phyloP scores from a whole-genome alignment of 225 moss, liverwort and hornwort genomes.

The Physcomitrium patens region DNA sequence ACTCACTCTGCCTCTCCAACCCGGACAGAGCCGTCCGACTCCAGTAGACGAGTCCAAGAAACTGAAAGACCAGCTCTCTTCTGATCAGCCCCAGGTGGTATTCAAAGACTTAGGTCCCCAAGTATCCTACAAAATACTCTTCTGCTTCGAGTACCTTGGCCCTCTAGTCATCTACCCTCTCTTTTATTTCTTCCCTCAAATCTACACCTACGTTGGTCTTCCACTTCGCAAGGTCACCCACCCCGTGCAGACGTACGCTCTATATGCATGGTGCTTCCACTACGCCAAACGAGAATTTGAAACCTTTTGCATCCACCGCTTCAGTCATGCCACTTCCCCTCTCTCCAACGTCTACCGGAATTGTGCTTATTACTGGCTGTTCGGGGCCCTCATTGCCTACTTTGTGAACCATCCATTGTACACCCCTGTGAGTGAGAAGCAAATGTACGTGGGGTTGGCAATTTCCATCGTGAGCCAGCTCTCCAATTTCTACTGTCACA shows the following conservation, averaged over 20 bases:
- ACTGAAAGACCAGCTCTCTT: conserved; percentile 72
- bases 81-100: conserved; percentile 57
- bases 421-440: conserved; percentile 73
- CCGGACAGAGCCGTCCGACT: conserved; percentile 70
- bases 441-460: conserved; percentile 74
- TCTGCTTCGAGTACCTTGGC: conserved; percentile 91
- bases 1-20: conserved; percentile 77
- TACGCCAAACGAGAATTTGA: conserved; percentile 86
- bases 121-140: conserved; percentile 77
- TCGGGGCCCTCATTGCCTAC: conserved; percentile 79
- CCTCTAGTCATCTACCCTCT: conserved; percentile 87
- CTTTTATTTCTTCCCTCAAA: conserved; percentile 79
- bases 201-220: conserved; percentile 77
- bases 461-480: conserved; percentile 74
- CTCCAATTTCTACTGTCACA: conserved; percentile 85
- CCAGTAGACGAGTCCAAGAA: conserved; percentile 71
- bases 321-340: conserved; percentile 95
- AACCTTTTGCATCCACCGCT: conserved; percentile 90
- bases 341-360: conserved; percentile 88
- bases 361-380: conserved; percentile 88
- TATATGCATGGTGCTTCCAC: conserved; percentile 85
- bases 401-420: conserved; percentile 95
- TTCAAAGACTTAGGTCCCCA: conserved; percentile 95
- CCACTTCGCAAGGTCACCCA: conserved; percentile 60
- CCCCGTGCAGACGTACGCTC: conserved; percentile 85